These are phyloP conservation scores for Pseudonitzschia multistriata DNA, from an alignment of 108 stramenopile species.

Conservation along the genomic window DNA sequence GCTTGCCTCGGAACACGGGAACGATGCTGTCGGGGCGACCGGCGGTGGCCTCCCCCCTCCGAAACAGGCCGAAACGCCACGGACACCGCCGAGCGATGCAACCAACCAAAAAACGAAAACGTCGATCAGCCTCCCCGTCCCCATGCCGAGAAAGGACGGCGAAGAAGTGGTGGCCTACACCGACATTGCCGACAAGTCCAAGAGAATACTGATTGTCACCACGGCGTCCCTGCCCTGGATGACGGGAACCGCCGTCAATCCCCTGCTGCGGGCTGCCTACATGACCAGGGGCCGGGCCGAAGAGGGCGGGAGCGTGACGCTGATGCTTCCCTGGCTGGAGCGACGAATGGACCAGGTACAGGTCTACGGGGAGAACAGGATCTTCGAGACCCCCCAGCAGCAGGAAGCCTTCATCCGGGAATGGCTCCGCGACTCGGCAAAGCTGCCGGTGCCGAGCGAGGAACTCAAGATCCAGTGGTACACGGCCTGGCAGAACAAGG, in stretches of 20 bases:
- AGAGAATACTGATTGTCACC: conserved; percentile 86
- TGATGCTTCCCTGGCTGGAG: conserved; percentile 89
- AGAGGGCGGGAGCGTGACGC: conserved; percentile 64
- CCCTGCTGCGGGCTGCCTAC: conserved; percentile 83
- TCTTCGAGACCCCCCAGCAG: conserved; percentile 58
- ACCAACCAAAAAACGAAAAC: too few species aligned
- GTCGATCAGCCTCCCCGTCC: conserved; percentile 44
- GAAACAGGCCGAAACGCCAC: background rate
- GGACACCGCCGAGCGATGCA: background rate
- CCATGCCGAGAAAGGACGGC: conserved; percentile 45
- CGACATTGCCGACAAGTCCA: conserved; percentile 64
- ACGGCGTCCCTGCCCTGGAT: conserved; percentile 90
- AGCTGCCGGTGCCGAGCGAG: conserved; percentile 38
- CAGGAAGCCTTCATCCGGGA: conserved; percentile 72
- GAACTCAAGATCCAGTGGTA: conserved; percentile 54
- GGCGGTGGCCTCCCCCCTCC: background rate
- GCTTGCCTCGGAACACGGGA: too few species aligned
- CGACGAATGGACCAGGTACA: conserved; percentile 50
- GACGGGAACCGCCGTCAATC: conserved; percentile 93
- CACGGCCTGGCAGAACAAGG: conserved; percentile 48
- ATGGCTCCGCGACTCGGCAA: conserved; percentile 57
- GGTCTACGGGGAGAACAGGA: conserved; percentile 55
- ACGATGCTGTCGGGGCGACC: too few species aligned
- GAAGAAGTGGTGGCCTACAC: conserved; percentile 73
- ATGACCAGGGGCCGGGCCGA: conserved; percentile 57